Evolutionary conservation across 1,139 yeast genomes (phyloP).

Genomic region (Kodamaea plutei): DNA sequence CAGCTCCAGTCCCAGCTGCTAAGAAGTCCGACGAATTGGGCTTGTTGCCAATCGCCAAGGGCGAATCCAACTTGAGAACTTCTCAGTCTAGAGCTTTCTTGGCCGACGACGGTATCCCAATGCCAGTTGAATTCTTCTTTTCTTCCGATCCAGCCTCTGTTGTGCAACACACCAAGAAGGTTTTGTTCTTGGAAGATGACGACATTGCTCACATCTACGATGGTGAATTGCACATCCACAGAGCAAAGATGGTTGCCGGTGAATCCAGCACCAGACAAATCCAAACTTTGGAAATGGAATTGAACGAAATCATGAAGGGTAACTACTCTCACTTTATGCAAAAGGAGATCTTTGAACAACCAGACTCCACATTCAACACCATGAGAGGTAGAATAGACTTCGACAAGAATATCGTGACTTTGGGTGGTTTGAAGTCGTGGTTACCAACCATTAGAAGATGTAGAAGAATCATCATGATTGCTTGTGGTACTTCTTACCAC

Average conservation of each 20-base stretch:
- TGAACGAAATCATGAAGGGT: conserved; percentile 98
- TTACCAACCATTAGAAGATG: conserved; percentile 89
- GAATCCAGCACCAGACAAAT: conserved; percentile 92
- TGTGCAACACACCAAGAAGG: conserved; percentile 94
- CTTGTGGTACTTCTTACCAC: conserved; percentile 98
- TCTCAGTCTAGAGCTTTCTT: conserved; percentile 92
- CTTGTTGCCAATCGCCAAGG: conserved; percentile 37
- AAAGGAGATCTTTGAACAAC: conserved; percentile 98
- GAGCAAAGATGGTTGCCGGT: conserved; percentile 88
- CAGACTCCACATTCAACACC: conserved; percentile 95
- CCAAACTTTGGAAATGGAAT: conserved; percentile 94
- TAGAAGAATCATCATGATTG: conserved; percentile 95
- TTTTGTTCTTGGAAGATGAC: conserved; percentile 92
- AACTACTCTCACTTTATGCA: conserved; percentile 96
- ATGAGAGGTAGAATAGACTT: conserved; percentile 99
- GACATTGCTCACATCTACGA: conserved; percentile 98
- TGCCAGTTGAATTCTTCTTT: conserved; percentile 92
- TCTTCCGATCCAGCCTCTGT: conserved; percentile 99
- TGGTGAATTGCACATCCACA: conserved; percentile 97
- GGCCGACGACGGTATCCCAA: conserved; percentile 86
- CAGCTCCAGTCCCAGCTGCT: conserved; percentile 7
- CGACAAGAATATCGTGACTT: conserved; percentile 66
- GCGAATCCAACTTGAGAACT: conserved; percentile 63
- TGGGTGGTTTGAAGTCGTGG: conserved; percentile 88
- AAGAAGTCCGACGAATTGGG: conserved; percentile 20